These are phyloP conservation scores for Capronia epimyces DNA, from an alignment of 2,329 filamentous ascomycete genomes.

Conservation along the genomic window DNA sequence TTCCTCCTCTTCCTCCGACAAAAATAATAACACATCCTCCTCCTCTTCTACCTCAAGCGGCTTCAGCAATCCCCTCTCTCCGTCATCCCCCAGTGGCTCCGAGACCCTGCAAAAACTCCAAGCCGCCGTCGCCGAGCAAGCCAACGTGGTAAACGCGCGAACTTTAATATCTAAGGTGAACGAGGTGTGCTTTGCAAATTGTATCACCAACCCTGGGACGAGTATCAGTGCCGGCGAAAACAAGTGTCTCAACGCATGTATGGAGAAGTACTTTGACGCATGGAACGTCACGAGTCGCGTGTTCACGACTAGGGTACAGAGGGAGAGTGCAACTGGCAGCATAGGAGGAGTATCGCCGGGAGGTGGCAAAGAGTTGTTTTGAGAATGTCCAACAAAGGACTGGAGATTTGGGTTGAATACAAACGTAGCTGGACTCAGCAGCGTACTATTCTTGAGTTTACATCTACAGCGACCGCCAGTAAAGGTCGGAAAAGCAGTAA, in stretches of 20 bases:
- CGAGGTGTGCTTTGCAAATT: constrained; percentile 74
- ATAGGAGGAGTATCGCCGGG: not conserved
- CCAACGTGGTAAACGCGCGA: constrained; percentile 62
- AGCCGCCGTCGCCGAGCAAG: constrained; percentile 58
- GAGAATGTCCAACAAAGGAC: not conserved
- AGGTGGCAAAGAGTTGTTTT: constrained; percentile 23
- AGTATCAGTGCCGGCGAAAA: constrained; percentile 63
- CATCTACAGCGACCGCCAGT: too few species aligned
- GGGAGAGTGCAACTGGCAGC: constrained; percentile 44
- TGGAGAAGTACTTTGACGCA: constrained; percentile 77
- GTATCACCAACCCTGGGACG: constrained; percentile 63
- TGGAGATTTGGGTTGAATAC: not conserved
- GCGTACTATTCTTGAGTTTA: too few species aligned
- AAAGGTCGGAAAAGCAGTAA: too few species aligned
- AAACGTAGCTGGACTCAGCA: too few species aligned
- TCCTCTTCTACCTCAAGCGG: constrained; percentile 11
- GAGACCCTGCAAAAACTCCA: constrained; percentile 34
- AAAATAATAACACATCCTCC: constrained; percentile 21
- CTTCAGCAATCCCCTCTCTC: constrained; percentile 13
- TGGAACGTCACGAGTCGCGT: constrained; percentile 70
- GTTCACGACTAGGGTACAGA: constrained; percentile 61
- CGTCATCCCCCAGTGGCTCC: constrained; percentile 2
- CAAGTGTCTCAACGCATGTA: constrained; percentile 67
- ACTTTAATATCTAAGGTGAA: constrained; percentile 74
- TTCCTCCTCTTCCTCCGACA: constrained; percentile 18